These are phyloP conservation scores for Atkinsonella hypoxylon DNA, from an alignment of 2,329 filamentous ascomycete species.

Conservation along the genomic window DNA sequence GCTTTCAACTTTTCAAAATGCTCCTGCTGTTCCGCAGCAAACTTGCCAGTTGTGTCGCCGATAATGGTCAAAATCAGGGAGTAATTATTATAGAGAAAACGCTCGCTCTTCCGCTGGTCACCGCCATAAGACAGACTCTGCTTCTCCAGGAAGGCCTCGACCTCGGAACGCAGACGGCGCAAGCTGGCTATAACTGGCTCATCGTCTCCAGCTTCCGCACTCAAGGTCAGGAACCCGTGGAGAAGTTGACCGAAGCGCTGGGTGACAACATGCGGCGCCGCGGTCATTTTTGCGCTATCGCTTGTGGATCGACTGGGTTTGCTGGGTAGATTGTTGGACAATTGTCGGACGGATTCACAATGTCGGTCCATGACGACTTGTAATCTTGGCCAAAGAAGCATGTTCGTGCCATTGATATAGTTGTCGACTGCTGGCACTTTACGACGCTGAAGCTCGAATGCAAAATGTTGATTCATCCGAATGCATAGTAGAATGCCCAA, in stretches of 20 bases:
- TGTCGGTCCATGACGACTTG: conserved; percentile 91
- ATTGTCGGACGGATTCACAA: conserved; percentile 68
- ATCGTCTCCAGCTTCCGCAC: conserved; percentile 84
- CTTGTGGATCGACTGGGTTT: conserved; percentile 29
- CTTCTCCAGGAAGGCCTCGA: conserved; percentile 71
- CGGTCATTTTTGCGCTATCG: conserved; percentile 50
- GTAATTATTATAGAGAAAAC: conserved; percentile 94
- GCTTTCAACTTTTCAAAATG: conserved; percentile 60
- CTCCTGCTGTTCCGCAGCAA: conserved; percentile 61
- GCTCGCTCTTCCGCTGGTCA: conserved; percentile 68
- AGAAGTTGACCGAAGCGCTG: conserved; percentile 93
- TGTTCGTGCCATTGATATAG: conserved; percentile 90
- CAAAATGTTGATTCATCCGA: conserved; percentile 82
- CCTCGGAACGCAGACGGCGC: conserved; percentile 63
- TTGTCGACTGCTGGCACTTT: conserved; percentile 80
- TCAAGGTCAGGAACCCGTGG: conserved; percentile 71
- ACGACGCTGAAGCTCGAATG: conserved; percentile 84
- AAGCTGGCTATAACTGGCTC: conserved; percentile 82
- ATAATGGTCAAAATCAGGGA: conserved; percentile 90
- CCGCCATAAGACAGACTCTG: conserved; percentile 60
- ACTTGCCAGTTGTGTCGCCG: conserved; percentile 59
- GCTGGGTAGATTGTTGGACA: conserved; percentile 40
- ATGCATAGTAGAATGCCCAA: conserved; percentile 85
- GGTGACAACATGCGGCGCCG: conserved; percentile 81
- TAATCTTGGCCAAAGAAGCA: conserved; percentile 92